Conservation (phyloP, 371 early-diverging fungal genomes). For the Catenaria anguillulae region DNA sequence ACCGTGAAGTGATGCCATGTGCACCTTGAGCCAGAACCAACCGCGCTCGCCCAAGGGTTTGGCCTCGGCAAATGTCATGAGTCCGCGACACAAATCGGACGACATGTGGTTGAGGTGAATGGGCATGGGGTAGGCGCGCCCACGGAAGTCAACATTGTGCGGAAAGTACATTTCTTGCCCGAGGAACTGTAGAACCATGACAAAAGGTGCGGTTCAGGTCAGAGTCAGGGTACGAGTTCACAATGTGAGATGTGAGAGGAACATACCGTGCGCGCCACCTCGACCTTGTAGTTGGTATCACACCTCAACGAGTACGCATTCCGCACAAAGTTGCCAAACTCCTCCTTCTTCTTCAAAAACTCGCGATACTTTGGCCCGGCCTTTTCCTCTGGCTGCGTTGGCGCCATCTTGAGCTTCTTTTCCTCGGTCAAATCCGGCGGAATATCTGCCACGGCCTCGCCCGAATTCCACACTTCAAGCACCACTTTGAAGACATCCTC, state of each 20-base stretch:
- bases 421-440: constrained; percentile 35
- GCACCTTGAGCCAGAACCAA: constrained; percentile 86
- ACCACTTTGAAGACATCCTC: constrained; percentile 60
- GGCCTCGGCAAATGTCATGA: constrained; percentile 66
- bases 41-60: constrained; percentile 78
- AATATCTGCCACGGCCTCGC: constrained; percentile 56
- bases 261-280: constrained; percentile 80
- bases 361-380: constrained; percentile 61
- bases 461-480: constrained; percentile 76
- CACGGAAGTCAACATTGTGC: constrained; percentile 95
- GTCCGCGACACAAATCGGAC: constrained; percentile 86
- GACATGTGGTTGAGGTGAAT: constrained; percentile 90
- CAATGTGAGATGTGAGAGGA: background rate
- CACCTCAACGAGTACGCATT: constrained; percentile 78
- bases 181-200: constrained; percentile 36
- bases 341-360: constrained; percentile 33
- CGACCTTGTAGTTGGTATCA: constrained; percentile 87
- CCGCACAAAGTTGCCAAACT: constrained; percentile 35
- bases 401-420: constrained; percentile 26
- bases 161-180: constrained; percentile 88
- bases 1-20: constrained; percentile 85
- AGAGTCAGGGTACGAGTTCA: background rate
- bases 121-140: constrained; percentile 95
- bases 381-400: constrained; percentile 65
- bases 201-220: background rate